Conservation (phyloP, 1,284 basidiomycete species). For the Cutaneotrichosporon mucoides region DNA sequence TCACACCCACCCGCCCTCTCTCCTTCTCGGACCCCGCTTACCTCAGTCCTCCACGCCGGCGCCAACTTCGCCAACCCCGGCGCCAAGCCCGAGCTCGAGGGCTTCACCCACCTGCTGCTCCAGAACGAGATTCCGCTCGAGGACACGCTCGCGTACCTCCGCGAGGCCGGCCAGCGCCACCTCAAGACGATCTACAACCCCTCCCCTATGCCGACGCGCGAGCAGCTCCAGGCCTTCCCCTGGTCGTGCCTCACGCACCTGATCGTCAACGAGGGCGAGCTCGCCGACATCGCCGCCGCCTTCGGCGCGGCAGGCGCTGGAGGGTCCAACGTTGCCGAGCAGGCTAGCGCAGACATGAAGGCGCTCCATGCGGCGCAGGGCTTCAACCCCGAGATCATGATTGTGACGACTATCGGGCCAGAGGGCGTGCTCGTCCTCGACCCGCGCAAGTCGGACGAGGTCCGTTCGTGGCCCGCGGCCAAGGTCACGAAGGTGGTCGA, state of each 20-base stretch:
- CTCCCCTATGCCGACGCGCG: conserved; percentile 52
- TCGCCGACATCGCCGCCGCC: conserved; percentile 27
- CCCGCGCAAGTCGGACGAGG: not conserved
- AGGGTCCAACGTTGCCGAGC: conserved; percentile 3
- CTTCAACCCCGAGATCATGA: conserved; percentile 7
- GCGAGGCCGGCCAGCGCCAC: conserved; percentile 25
- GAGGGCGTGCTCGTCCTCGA: conserved; percentile 13
- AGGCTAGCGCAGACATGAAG: conserved; percentile 6
- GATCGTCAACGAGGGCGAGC: conserved; percentile 56
- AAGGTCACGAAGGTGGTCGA: conserved; percentile 25
- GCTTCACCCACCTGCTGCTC: conserved; percentile 52
- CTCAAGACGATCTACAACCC: conserved; percentile 55
- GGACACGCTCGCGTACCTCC: conserved; percentile 51
- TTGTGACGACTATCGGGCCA: conserved; percentile 13
- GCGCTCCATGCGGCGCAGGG: conserved; percentile 4
- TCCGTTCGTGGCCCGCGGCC: conserved; percentile 7
- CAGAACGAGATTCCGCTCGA: conserved; percentile 58
- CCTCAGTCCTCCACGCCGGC: conserved; percentile 47
- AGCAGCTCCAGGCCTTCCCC: conserved; percentile 50
- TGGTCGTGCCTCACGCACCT: conserved; percentile 54
- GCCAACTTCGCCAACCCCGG: conserved; percentile 39
- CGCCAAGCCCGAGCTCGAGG: conserved; percentile 13
- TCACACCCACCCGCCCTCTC: no score
- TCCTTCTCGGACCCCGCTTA: not conserved
- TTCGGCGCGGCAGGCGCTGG: conserved; percentile 12